These are phyloP conservation scores for Chrysanthemum seticuspe DNA, from an alignment of 129 eudicot species.

Conservation along the genomic window DNA sequence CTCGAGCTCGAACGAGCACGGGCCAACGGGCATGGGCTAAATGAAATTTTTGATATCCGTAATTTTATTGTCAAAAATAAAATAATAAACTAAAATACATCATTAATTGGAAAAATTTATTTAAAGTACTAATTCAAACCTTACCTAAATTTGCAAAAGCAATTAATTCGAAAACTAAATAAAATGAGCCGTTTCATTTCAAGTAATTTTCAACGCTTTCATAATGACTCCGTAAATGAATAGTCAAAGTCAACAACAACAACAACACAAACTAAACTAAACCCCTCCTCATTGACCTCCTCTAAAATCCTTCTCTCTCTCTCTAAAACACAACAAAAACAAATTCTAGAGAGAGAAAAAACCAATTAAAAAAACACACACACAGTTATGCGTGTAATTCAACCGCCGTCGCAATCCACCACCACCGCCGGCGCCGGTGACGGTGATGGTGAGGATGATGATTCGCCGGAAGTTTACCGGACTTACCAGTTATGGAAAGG, in stretches of 20 bases:
- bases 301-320: not conserved
- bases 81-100: too few species aligned
- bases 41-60: too few species aligned
- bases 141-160: too few species aligned
- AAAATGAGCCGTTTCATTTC: too few species aligned
- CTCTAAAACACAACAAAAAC: constrained; percentile 6
- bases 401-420: constrained; percentile 39
- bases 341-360: constrained; percentile 20
- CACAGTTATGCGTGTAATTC: constrained; percentile 44
- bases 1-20: too few species aligned
- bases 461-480: constrained; percentile 36
- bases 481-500: constrained; percentile 64
- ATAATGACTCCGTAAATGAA: constrained; percentile 20
- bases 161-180: not conserved
- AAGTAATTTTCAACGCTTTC: constrained; percentile 20
- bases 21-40: too few species aligned
- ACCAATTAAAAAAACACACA: not conserved
- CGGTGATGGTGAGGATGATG: constrained; percentile 11
- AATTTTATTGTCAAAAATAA: too few species aligned
- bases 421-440: constrained; percentile 28
- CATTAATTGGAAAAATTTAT: too few species aligned
- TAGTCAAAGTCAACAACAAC: not conserved
- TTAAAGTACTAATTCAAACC: too few species aligned
- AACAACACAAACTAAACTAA: constrained; percentile 4
- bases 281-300: constrained; percentile 32